Evolutionary conservation across 2,329 filamentous ascomycete species (phyloP).

Genomic region (Fusarium sp.): DNA sequence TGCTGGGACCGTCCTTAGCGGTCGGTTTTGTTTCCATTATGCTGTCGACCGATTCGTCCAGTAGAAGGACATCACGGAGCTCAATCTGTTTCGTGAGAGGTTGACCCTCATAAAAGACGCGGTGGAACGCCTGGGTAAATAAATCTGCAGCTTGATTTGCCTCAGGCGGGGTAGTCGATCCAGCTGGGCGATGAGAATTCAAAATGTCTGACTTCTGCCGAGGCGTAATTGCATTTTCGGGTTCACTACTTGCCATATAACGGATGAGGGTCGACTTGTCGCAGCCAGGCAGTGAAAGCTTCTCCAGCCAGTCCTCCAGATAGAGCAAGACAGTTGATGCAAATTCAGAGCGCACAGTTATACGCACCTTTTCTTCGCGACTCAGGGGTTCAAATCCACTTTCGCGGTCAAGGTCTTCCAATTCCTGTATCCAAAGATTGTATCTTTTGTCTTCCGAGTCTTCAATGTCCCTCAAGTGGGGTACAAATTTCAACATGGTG

Average conservation of each 20-base stretch:
- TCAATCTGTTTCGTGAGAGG: slow-evolving; percentile 55
- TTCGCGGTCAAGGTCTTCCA: slow-evolving; percentile 67
- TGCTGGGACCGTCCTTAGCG: slow-evolving; percentile 56
- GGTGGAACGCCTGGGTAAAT: slow-evolving; percentile 68
- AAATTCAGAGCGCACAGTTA: slow-evolving; percentile 63
- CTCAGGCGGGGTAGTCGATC: slow-evolving; percentile 52
- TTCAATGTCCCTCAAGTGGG: slow-evolving; percentile 67
- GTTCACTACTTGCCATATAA: slow-evolving; percentile 62
- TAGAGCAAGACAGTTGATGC: slow-evolving; percentile 64
- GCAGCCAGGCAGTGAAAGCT: slow-evolving; percentile 62
- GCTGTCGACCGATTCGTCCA: slow-evolving; percentile 65
- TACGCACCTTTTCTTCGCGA: slow-evolving; percentile 61
- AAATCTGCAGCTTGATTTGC: slow-evolving; percentile 58
- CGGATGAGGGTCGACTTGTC: slow-evolving; percentile 64
- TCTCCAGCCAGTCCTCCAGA: slow-evolving; percentile 64
- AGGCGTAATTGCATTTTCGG: slow-evolving; percentile 61
- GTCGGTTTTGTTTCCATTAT: slow-evolving; percentile 65
- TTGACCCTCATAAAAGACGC: slow-evolving; percentile 58
- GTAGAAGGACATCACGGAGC: slow-evolving; percentile 63
- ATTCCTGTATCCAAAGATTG: slow-evolving; percentile 66
- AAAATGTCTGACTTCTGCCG: slow-evolving; percentile 65
- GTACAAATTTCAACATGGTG: slow-evolving; percentile 69
- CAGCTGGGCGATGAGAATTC: slow-evolving; percentile 58
- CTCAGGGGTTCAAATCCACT: slow-evolving; percentile 67
- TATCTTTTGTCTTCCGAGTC: slow-evolving; percentile 67